phyloP scores from a whole-genome alignment of 148 eudicot species.

The Simmondsia chinensis region DNA sequence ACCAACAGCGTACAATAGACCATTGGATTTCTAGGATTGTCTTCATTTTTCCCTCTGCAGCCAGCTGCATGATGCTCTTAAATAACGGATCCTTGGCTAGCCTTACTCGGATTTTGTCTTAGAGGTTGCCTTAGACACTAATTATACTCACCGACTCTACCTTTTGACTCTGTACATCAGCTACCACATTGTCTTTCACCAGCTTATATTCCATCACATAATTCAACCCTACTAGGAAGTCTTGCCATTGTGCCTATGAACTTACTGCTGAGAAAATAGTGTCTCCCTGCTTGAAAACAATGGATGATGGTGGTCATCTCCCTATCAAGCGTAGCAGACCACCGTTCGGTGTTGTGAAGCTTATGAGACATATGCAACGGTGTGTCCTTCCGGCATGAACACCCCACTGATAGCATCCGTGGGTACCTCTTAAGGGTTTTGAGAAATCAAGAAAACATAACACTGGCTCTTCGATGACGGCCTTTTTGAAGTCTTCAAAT shows the following conservation, averaged over 20 bases:
- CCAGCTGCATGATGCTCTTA: not conserved
- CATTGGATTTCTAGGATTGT: not conserved
- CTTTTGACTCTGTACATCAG: not conserved
- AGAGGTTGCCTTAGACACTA: not conserved
- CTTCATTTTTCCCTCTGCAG: not conserved
- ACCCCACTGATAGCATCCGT: constrained; percentile 13
- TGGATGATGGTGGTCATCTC: too few species aligned
- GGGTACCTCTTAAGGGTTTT: constrained; percentile 6
- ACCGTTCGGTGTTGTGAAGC: constrained; percentile 1
- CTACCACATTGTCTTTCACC: not conserved
- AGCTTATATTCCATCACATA: not conserved
- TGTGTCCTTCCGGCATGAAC: constrained; percentile 10
- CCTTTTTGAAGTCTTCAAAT: not conserved
- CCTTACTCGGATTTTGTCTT: not conserved
- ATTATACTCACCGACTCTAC: not conserved
- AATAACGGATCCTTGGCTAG: not conserved
- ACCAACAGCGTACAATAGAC: not conserved
- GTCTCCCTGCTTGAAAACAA: too few species aligned
- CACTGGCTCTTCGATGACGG: not conserved
- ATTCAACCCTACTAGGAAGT: too few species aligned
- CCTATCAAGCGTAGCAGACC: too few species aligned
- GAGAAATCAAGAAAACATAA: not conserved
- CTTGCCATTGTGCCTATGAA: not conserved
- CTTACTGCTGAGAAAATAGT: too few species aligned
- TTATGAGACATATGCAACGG: constrained; percentile 4